phyloP scores from a whole-genome alignment of 1,284 basidiomycete genomes.

The Cystobasidium sp. region DNA sequence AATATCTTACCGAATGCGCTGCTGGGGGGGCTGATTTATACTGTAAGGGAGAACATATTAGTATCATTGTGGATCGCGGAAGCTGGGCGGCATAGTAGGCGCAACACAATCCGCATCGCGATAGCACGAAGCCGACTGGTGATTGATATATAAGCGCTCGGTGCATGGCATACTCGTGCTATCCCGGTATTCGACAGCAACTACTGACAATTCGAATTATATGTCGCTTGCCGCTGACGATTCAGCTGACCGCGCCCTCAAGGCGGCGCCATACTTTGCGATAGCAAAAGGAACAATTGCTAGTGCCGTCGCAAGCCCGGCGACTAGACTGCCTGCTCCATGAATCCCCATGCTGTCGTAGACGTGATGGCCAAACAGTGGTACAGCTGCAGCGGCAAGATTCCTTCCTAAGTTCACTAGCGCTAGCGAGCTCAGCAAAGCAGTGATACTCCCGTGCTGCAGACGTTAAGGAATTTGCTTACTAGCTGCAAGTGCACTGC shows the following conservation, averaged over 20 bases:
- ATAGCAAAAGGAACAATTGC: conserved; percentile 10
- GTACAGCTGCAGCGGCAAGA: conserved; percentile 6
- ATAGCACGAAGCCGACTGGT: no score
- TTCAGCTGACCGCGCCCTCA: conserved; percentile 4
- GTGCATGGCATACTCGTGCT: no score
- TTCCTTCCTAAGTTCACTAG: conserved; percentile 30
- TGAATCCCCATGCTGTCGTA: conserved; percentile 14
- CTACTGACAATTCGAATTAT: no score
- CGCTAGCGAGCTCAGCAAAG: not conserved
- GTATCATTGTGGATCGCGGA: no score
- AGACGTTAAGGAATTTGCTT: not conserved
- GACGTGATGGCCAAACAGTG: conserved; percentile 6
- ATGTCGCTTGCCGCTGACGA: no score
- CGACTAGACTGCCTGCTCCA: conserved; percentile 25
- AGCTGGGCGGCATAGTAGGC: no score
- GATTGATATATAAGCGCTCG: no score
- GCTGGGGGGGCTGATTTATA: no score
- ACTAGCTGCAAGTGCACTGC: conserved; percentile 48
- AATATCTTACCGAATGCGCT: no score
- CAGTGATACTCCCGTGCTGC: not conserved
- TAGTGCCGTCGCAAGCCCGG: conserved; percentile 11
- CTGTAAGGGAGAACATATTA: no score
- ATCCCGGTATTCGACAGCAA: no score
- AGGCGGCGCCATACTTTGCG: not conserved
- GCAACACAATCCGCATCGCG: no score